These are phyloP conservation scores for Phaffia australis DNA, from an alignment of 768 basidiomycete species.

Conservation along the genomic window DNA sequence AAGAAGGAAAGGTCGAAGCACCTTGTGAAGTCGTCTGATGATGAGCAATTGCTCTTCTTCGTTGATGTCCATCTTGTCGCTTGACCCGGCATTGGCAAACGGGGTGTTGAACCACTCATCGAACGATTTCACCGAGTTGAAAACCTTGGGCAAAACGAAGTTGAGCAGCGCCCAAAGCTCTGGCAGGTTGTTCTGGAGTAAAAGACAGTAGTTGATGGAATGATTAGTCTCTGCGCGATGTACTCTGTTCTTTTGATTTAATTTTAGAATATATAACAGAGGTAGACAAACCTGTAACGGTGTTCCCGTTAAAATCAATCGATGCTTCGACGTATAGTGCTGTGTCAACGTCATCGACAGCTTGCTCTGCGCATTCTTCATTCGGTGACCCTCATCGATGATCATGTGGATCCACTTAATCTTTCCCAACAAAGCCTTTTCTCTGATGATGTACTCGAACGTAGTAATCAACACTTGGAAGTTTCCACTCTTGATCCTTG, in stretches of 20 bases:
- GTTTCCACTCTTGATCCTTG: slow-evolving; percentile 56
- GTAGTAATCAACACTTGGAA: slow-evolving; percentile 91
- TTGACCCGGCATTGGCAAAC: slow-evolving; percentile 90
- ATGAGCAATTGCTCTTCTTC: slow-evolving; percentile 99
- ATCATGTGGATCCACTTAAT: slow-evolving; percentile 97
- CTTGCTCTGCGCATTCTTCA: slow-evolving; percentile 92
- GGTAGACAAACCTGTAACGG: slow-evolving; percentile 53
- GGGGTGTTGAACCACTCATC: slow-evolving; percentile 99
- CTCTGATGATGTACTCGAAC: slow-evolving; percentile 96
- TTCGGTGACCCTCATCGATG: slow-evolving; percentile 94
- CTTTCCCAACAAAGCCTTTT: slow-evolving; percentile 77
- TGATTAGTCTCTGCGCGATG: no score
- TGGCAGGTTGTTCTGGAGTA: slow-evolving; percentile 37
- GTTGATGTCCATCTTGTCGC: slow-evolving; percentile 93
- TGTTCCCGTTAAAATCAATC: slow-evolving; percentile 89
- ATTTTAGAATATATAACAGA: no score
- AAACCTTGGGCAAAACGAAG: slow-evolving; percentile 67
- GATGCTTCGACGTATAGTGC: slow-evolving; percentile 83
- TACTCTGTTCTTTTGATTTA: no score
- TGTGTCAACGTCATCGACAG: slow-evolving; percentile 79
- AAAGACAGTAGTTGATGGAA: not conserved
- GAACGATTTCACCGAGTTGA: slow-evolving; percentile 98
- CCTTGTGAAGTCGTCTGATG: slow-evolving; percentile 91
- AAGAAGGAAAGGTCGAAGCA: slow-evolving; percentile 85
- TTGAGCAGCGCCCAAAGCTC: slow-evolving; percentile 43